Evolutionary conservation across 1,284 basidiomycete genomes (phyloP).

Genomic region (Porogramme epimiltina): DNA sequence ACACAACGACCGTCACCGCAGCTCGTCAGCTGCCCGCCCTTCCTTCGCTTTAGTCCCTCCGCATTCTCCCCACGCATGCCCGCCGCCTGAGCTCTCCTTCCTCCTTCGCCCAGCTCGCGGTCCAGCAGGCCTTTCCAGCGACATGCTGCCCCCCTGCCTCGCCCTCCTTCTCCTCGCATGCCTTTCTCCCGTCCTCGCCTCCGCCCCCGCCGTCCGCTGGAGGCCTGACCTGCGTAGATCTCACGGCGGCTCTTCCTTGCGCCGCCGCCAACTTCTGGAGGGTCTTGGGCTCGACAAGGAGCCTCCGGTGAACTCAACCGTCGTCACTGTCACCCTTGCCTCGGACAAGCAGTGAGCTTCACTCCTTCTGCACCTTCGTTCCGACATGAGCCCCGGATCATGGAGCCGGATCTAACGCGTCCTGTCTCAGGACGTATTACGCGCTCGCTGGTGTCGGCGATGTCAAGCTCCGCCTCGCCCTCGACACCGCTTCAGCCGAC

Average conservation of each 20-base stretch:
- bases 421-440: conserved; percentile 62
- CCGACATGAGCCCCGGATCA: not conserved
- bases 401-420: not conserved
- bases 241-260: conserved; percentile 6
- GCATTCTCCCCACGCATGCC: conserved; percentile 11
- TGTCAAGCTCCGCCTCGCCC: conserved; percentile 65
- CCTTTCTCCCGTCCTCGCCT: conserved; percentile 19
- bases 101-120: not conserved
- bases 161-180: conserved; percentile 20
- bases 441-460: conserved; percentile 57
- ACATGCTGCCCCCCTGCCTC: conserved; percentile 24
- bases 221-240: conserved; percentile 20
- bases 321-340: conserved; percentile 30
- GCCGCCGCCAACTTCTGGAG: conserved; percentile 25
- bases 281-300: conserved; percentile 10
- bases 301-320: conserved; percentile 27
- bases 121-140: conserved; percentile 3
- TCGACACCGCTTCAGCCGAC: conserved; percentile 80
- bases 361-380: not conserved
- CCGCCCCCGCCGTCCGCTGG: conserved; percentile 15
- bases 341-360: conserved; percentile 34
- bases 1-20: conserved; percentile 7
- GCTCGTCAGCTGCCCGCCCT: conserved; percentile 9
- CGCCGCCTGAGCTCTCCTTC: conserved; percentile 5
- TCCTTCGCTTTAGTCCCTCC: conserved; percentile 3